These are phyloP conservation scores for Pichia rugopelliculosa DNA, from an alignment of 805 yeast species.

Conservation along the genomic window DNA sequence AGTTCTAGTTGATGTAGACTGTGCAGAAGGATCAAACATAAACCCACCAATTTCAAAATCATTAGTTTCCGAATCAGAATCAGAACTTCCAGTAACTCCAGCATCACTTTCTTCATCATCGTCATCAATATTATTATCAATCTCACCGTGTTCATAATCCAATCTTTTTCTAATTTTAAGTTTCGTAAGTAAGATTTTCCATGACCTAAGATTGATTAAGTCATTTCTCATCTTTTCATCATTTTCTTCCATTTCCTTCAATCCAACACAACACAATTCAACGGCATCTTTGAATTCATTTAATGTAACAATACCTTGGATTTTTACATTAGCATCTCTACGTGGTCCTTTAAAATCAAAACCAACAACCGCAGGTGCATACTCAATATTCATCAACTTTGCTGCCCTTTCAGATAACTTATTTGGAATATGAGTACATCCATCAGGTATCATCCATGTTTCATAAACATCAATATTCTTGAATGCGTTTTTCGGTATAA, in stretches of 20 bases:
- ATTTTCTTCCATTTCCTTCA: slow-evolving; percentile 43
- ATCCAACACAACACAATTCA: slow-evolving; percentile 38
- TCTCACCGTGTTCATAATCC: slow-evolving; percentile 40
- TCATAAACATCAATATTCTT: slow-evolving; percentile 81
- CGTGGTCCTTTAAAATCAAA: slow-evolving; percentile 58
- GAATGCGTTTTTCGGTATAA: slow-evolving; percentile 64
- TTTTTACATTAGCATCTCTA: slow-evolving; percentile 47
- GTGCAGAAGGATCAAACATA: slow-evolving; percentile 6
- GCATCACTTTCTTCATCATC: slow-evolving; percentile 4
- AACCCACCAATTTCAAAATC: slow-evolving; percentile 22
- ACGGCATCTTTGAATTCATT: slow-evolving; percentile 55
- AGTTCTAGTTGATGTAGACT: slow-evolving; percentile 8
- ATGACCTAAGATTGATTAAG: slow-evolving; percentile 41
- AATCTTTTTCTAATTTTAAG: slow-evolving; percentile 41
- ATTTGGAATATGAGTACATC: slow-evolving; percentile 55
- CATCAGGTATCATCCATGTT: slow-evolving; percentile 75
- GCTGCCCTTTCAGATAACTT: slow-evolving; percentile 65
- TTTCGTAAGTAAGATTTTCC: slow-evolving; percentile 47
- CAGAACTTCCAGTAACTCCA: neutral
- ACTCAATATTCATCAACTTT: slow-evolving; percentile 58
- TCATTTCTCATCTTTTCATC: slow-evolving; percentile 38
- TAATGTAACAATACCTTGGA: slow-evolving; percentile 73
- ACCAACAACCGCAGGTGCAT: slow-evolving; percentile 80
- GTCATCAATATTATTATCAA: slow-evolving; percentile 25
- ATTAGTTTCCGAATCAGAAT: slow-evolving; percentile 19